Conservation (phyloP, 352 stramenopile species). For the Pythium chondricola region DNA sequence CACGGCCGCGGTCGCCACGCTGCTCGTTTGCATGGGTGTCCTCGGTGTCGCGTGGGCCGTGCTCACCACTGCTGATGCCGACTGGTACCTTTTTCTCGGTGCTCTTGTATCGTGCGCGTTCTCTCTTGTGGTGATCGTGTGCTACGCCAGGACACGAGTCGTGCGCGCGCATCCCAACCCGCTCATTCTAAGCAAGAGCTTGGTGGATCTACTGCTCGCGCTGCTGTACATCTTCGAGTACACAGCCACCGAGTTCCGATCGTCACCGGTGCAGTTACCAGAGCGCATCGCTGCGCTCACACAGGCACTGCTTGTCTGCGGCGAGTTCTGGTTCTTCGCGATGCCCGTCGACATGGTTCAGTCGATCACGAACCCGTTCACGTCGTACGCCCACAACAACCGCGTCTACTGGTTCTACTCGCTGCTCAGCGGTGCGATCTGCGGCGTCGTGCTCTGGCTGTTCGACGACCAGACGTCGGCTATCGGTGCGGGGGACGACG, state of each 20-base stretch:
- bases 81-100: conserved; percentile 56
- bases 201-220: conserved; percentile 69
- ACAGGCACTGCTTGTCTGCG: conserved; percentile 72
- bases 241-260: conserved; percentile 53
- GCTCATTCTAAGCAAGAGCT: conserved; percentile 84
- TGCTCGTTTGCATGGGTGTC: conserved; percentile 10
- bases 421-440: conserved; percentile 59
- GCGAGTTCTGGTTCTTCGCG: conserved; percentile 87
- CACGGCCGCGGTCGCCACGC: not conserved
- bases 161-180: conserved; percentile 73
- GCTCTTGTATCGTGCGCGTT: conserved; percentile 65
- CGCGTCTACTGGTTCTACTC: conserved; percentile 83
- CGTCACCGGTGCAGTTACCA: conserved; percentile 39
- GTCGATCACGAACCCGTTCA: conserved; percentile 88
- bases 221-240: conserved; percentile 76
- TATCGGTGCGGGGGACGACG: too few relatives aligned
- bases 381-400: conserved; percentile 81
- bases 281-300: conserved; percentile 61
- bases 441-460: conserved; percentile 55
- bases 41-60: conserved; percentile 14
- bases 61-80: conserved; percentile 14
- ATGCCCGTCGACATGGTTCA: conserved; percentile 87
- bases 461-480: conserved; percentile 32
- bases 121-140: conserved; percentile 66
- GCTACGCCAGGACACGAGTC: conserved; percentile 47